Conservation (phyloP, 2,329 filamentous ascomycete species). For the Aspergillus novoparasiticus region DNA sequence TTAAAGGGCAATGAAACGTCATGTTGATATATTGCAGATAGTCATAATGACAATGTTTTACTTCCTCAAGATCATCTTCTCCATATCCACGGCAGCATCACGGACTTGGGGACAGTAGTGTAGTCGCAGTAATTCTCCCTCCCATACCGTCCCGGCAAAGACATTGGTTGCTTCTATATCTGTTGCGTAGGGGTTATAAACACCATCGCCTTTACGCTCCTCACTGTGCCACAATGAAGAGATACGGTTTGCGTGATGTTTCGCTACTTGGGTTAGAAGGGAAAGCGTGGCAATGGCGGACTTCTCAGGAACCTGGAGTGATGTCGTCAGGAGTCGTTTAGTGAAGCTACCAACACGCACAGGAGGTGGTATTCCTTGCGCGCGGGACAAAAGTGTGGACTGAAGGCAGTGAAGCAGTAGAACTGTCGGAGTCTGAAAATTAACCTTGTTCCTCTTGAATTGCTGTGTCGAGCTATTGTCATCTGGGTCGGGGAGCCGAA, state of each 20-base stretch:
- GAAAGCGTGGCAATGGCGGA: conserved; percentile 78
- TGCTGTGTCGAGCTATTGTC: conserved; percentile 42
- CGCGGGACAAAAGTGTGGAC: conserved; percentile 76
- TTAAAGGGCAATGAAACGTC: neutral
- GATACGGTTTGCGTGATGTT: conserved; percentile 80
- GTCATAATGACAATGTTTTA: conserved; percentile 16
- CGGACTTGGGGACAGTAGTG: conserved; percentile 88
- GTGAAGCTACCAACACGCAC: conserved; percentile 86
- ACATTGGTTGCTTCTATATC: conserved; percentile 87
- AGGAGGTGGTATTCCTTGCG: conserved; percentile 74
- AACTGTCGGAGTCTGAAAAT: conserved; percentile 92
- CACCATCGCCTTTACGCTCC: conserved; percentile 87
- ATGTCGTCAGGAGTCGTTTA: conserved; percentile 82
- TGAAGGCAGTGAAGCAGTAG: conserved; percentile 86
- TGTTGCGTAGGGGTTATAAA: conserved; percentile 72
- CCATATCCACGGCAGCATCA: conserved; percentile 70
- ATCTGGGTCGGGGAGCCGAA: conserved; percentile 70
- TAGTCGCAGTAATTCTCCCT: conserved; percentile 79
- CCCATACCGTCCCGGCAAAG: conserved; percentile 88
- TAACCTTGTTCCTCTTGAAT: conserved; percentile 69
- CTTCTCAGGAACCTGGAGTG: conserved; percentile 88
- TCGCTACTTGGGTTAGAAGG: conserved; percentile 75
- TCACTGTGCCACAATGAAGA: conserved; percentile 91
- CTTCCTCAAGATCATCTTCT: conserved; percentile 61
- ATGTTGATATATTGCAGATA: conserved; percentile 9